Evolutionary conservation across 2,329 filamentous ascomycete species (phyloP).

Genomic region (Clonostachys sp.): DNA sequence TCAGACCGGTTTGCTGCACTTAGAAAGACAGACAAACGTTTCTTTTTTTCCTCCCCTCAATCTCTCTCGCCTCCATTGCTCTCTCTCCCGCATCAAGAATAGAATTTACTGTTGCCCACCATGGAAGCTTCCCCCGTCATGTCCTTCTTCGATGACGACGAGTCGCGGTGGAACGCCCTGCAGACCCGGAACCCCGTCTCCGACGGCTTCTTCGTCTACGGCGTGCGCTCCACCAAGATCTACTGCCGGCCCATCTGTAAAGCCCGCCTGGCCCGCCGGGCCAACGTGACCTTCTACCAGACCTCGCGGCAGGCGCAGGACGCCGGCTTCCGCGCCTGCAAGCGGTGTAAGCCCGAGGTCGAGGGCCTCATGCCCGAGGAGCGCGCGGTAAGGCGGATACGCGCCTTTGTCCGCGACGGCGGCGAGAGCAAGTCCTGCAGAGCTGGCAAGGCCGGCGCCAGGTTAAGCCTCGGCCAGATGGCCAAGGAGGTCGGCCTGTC

Average conservation of each 20-base stretch:
- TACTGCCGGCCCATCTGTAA: conserved; percentile 60
- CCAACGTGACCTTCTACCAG: conserved; percentile 54
- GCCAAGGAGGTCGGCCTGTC: conserved; percentile 46
- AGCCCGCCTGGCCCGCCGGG: conserved; percentile 53
- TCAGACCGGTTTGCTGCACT: too few species aligned
- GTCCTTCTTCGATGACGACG: conserved; percentile 19
- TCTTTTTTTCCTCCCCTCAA: too few species aligned
- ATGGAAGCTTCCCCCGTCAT: too few species aligned
- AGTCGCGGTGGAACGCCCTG: conserved; percentile 28
- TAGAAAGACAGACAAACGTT: too few species aligned
- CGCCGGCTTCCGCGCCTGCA: conserved; percentile 51
- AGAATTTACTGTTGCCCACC: too few species aligned
- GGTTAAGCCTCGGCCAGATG: conserved; percentile 35
- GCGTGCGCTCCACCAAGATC: conserved; percentile 36
- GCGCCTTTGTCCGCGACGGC: conserved; percentile 16
- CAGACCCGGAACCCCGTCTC: conserved; percentile 23
- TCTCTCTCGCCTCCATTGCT: too few species aligned
- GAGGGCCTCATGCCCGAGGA: conserved; percentile 34
- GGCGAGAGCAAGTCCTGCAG: neutral
- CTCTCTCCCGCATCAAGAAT: too few species aligned
- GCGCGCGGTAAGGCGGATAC: conserved; percentile 33
- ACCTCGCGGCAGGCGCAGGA: conserved; percentile 34
- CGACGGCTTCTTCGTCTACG: conserved; percentile 36
- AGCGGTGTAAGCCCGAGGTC: conserved; percentile 45
- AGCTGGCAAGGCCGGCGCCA: conserved; percentile 1